Conservation (phyloP, 768 basidiomycete species). For the Tremella fuciformis region DNA sequence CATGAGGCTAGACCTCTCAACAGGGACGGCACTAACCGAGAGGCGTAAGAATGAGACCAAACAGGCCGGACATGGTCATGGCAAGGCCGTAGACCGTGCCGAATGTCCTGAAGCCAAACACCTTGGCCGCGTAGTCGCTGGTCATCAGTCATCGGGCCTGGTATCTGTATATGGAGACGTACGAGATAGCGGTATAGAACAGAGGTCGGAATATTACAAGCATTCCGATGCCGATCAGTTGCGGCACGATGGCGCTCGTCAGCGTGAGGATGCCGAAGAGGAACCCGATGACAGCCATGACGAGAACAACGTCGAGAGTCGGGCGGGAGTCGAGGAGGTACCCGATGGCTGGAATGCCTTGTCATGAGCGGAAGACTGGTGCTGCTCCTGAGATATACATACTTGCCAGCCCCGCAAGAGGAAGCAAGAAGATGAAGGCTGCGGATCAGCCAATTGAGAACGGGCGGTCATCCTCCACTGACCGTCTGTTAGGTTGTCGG, state of each 20-base stretch:
- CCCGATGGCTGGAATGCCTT: constrained; percentile 44
- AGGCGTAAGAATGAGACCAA: constrained; percentile 51
- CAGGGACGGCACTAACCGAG: constrained; percentile 28
- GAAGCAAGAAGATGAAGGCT: constrained; percentile 53
- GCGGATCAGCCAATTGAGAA: constrained; percentile 17
- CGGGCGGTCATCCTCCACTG: not conserved
- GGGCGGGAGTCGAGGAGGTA: constrained; percentile 39
- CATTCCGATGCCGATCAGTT: constrained; percentile 46
- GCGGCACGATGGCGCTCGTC: constrained; percentile 28
- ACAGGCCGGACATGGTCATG: constrained; percentile 50
- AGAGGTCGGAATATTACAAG: constrained; percentile 50
- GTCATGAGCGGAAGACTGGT: not conserved
- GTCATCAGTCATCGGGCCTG: not conserved
- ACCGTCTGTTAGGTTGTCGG: constrained; percentile 44
- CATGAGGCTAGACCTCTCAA: too few relatives aligned
- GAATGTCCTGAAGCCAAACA: constrained; percentile 50
- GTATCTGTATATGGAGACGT: not conserved
- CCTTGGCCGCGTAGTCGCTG: constrained; percentile 34
- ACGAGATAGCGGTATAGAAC: constrained; percentile 51
- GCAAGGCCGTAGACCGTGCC: constrained; percentile 52
- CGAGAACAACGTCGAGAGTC: constrained; percentile 30
- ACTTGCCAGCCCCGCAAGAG: constrained; percentile 52
- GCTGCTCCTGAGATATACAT: constrained; percentile 3
- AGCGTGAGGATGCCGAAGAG: constrained; percentile 48
- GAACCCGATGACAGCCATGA: constrained; percentile 44